Conservation (phyloP, 208 protist genomes). For the Herpetomonas tarakana region DNA sequence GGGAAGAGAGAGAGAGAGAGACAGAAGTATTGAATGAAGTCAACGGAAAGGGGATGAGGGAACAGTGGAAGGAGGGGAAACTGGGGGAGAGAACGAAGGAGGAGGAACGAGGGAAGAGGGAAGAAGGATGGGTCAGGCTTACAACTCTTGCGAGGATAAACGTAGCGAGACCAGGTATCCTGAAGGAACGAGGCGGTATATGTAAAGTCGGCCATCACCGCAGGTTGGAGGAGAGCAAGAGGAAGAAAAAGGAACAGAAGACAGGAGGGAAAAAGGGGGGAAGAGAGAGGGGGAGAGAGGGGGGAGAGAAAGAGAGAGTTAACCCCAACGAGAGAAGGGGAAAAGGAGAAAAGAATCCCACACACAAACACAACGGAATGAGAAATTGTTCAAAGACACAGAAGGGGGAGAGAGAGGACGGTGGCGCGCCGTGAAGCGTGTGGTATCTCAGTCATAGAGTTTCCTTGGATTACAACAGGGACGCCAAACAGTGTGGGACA, state of each 20-base stretch:
- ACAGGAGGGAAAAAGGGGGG: constrained; percentile 8
- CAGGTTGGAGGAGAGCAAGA: no score
- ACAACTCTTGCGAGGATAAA: no score
- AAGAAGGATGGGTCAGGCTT: no score
- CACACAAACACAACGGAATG: neutral
- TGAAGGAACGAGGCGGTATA: no score
- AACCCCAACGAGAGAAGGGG: neutral
- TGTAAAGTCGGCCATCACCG: no score
- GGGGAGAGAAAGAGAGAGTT: constrained; percentile 1
- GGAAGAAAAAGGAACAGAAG: constrained; percentile 14
- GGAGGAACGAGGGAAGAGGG: neutral
- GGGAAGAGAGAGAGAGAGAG: constrained; percentile 3
- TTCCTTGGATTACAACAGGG: no score
- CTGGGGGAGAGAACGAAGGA: neutral
- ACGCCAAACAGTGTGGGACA: no score
- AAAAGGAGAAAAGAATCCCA: constrained; percentile 4
- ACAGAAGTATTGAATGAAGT: neutral
- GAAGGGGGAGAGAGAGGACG: no score
- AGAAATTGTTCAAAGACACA: neutral
- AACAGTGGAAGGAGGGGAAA: neutral
- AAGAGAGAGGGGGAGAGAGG: constrained; percentile 9
- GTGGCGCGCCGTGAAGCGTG: no score
- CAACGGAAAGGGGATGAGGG: neutral
- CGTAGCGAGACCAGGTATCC: no score
- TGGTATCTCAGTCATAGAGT: no score